Conservation (phyloP, 1,139 yeast genomes). For the Blastobotrys ciferrii region DNA sequence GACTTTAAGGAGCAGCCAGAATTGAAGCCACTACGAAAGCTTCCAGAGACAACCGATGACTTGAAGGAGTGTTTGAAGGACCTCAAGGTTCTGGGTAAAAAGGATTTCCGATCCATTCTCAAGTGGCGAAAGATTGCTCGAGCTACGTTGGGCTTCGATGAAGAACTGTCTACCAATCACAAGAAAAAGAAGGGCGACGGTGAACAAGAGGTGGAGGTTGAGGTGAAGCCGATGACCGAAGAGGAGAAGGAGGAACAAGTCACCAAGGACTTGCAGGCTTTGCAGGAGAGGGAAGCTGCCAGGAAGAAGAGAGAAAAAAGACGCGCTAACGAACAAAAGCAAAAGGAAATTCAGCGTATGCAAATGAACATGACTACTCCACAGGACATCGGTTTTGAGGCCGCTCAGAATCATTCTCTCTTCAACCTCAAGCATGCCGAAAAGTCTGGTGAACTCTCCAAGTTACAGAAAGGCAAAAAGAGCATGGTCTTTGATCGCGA, state of each 20-base stretch:
- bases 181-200: constrained; percentile 31
- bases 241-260: constrained; percentile 87
- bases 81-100: constrained; percentile 88
- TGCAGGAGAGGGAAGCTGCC: constrained; percentile 68
- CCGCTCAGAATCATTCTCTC: constrained; percentile 82
- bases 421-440: constrained; percentile 82
- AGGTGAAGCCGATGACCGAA: constrained; percentile 52
- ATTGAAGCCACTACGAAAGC: constrained; percentile 65
- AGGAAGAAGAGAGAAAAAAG: constrained; percentile 77
- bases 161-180: constrained; percentile 16
- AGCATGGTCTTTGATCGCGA: constrained; percentile 60
- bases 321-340: constrained; percentile 75
- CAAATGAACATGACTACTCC: constrained; percentile 97
- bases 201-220: constrained; percentile 39
- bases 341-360: constrained; percentile 84
- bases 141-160: constrained; percentile 69
- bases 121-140: constrained; percentile 90
- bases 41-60: constrained; percentile 76
- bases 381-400: constrained; percentile 89
- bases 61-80: constrained; percentile 82
- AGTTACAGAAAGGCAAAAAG: constrained; percentile 76
- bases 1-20: constrained; percentile 61
- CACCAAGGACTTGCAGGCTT: constrained; percentile 74
- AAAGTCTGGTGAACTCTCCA: constrained; percentile 75
- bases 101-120: constrained; percentile 80